Conservation (phyloP, 106 monocot species). For the Vanilla planifolia region DNA sequence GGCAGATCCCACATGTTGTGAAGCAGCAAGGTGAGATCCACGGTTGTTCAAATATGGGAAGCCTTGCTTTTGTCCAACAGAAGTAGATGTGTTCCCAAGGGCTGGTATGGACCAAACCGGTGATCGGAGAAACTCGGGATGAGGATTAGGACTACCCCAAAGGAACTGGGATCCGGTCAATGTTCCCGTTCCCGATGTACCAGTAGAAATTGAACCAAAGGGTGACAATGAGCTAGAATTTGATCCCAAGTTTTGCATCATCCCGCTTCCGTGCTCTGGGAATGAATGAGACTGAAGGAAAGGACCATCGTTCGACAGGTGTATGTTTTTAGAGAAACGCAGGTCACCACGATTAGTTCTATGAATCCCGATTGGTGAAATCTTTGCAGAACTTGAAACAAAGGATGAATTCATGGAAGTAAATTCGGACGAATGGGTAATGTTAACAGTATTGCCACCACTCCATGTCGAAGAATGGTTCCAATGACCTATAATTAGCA, state of each 20-base stretch:
- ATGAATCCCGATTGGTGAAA: slow-evolving; percentile 60
- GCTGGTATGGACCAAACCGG: slow-evolving; percentile 29
- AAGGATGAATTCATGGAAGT: slow-evolving; percentile 30
- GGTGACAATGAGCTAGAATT: slow-evolving; percentile 28
- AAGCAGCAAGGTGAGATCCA: slow-evolving; percentile 33
- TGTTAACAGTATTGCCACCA: slow-evolving; percentile 16
- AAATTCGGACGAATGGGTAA: slow-evolving; percentile 32
- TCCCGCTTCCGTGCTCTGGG: slow-evolving; percentile 38
- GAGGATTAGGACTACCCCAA: slow-evolving; percentile 59
- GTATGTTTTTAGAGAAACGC: slow-evolving; percentile 9
- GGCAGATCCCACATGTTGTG: slow-evolving; percentile 66
- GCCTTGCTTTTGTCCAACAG: slow-evolving; percentile 32
- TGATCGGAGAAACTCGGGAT: slow-evolving; percentile 27
- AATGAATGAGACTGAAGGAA: slow-evolving; percentile 52
- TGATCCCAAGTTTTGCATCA: slow-evolving; percentile 22
- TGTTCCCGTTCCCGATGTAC: slow-evolving; percentile 36
- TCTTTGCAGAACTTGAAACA: slow-evolving; percentile 52
- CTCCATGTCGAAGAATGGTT: slow-evolving; percentile 40
- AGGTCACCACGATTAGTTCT: slow-evolving; percentile 26
- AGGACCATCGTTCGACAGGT: slow-evolving; percentile 17
- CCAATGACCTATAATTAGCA: slow-evolving; percentile 26
- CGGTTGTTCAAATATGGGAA: slow-evolving; percentile 28
- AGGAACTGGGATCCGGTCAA: slow-evolving; percentile 60
- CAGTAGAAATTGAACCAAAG: slow-evolving; percentile 29
- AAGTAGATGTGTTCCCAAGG: slow-evolving; percentile 23